Evolutionary conservation across 768 basidiomycete genomes (phyloP).

Genomic region (Lepiota venenata): DNA sequence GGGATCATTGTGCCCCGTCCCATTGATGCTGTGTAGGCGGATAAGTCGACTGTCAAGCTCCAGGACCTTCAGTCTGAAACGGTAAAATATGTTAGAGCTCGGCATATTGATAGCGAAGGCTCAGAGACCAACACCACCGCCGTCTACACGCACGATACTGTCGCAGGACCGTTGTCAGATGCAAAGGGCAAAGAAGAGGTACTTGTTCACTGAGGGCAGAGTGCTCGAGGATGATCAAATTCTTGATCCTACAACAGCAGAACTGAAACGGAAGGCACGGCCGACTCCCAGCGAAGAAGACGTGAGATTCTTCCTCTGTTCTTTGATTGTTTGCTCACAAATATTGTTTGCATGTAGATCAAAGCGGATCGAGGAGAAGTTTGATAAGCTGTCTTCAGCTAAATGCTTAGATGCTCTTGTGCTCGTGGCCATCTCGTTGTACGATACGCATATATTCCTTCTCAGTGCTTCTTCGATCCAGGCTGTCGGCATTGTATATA

Average conservation of each 20-base stretch:
- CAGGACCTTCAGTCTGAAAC: slow-evolving; percentile 38
- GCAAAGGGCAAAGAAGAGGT: slow-evolving; percentile 31
- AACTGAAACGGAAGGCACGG: slow-evolving; percentile 13
- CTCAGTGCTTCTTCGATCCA: no score
- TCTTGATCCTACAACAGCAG: slow-evolving; percentile 12
- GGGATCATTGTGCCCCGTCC: background rate
- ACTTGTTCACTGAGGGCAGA: slow-evolving; percentile 21
- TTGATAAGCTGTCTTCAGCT: background rate
- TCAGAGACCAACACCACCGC: slow-evolving; percentile 31
- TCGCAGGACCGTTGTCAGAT: slow-evolving; percentile 40
- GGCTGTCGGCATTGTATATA: no score
- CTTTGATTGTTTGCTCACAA: background rate
- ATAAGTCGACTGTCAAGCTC: slow-evolving; percentile 26
- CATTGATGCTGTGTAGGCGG: slow-evolving; percentile 31
- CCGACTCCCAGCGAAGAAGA: slow-evolving; percentile 30
- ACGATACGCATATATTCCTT: no score
- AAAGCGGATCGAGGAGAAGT: slow-evolving; percentile 14
- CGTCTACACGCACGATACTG: slow-evolving; percentile 37
- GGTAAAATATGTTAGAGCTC: slow-evolving; percentile 36
- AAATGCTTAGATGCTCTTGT: background rate
- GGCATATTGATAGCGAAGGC: slow-evolving; percentile 34
- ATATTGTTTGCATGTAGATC: slow-evolving; percentile 6
- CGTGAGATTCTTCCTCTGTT: slow-evolving; percentile 18
- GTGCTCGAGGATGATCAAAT: slow-evolving; percentile 14
- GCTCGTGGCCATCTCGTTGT: no score